Base-by-base conservation (phyloP, 2,329 filamentous ascomycete species). In the Fusarium liriodendri region DNA sequence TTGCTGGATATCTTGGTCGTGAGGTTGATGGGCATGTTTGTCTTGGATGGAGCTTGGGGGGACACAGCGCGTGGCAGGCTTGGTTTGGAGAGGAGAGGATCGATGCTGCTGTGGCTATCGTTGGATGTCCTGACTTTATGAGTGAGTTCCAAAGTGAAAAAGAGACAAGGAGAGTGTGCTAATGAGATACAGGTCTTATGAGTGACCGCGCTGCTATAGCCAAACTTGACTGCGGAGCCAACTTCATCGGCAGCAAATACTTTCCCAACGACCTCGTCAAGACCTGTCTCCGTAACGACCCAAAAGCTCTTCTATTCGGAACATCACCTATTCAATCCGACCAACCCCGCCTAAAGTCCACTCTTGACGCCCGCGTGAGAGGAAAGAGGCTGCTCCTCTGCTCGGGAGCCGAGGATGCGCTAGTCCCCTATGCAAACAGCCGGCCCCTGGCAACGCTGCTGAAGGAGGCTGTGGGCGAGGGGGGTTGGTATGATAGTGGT, bases 91-190 rank as follows among this genome's bases (percentile, higher is more conserved):
- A 98, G 69, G 90, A 92, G 20, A 89, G 95, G 72, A 89, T 98
- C 64, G 92, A 88, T n/a, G 92, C 93, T 0, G 95, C 90, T 1
- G 91, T 97, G 9, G 87, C 94, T 4, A 88, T 98, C 27, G 94
- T 98, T 62, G 97, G 96, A 1, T 98, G 95, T 82, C 95, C 95
- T 1, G 96, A 99, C 82, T 98, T 94, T 78, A 90, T 92, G 72
- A 87, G 93, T 90, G 76, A 84, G 81, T 85, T 42, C 6, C 29
- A 32, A 20, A 3, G 2, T 32, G 9, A 5, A 18, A 32, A 18
- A 16, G 29, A 16, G 4, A 3, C 8, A 18, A 18, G n/a, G 13
- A 5, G 40, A 14, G 10, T 16, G 27, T 47, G 20, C 61, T 75
- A 25, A 69, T 22, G 25, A 52, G 25, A 29, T 8, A 37, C 9